Evolutionary conservation across 306 rosid genomes (phyloP), one percentile per base, ranked within the genome.

Genomic region (Prunus mume): DNA sequence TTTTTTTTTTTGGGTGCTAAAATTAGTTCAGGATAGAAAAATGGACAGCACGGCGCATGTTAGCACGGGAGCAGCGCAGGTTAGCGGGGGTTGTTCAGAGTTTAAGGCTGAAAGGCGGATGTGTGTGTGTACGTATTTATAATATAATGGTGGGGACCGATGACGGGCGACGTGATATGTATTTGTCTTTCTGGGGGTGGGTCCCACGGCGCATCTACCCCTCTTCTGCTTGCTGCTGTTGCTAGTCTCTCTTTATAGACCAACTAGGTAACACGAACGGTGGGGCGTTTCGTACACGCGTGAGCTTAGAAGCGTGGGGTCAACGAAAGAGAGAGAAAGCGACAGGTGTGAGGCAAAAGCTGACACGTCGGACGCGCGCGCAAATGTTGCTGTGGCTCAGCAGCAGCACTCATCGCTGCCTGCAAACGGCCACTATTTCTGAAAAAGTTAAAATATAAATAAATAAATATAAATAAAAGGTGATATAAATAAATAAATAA

Each of bases 291-390:
- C 0, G 38, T n/a, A 0, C 52, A 86, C 85, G 79, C 88, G 81
- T 77, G 14, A 0, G 12, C 1, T 15, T 19, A 1, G 34, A 49
- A 0, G 78, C 78, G 82, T 82, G 83, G 84, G 69, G 87, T 85
- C 87, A 85, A 88, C 83, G 78, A 30, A 11, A 30, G n/a, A 60
- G 32, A 30, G 65, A 13, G n/a, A 87, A 81, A 85, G 83, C 5
- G 87, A 91, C 86, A 73, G 83, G 87, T 85, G 93, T 81, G 92
- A 67, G 82, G 83, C 76, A 84, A 88, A 88, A 85, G 81, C 91
- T 84, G 93, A 90, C 92, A 87, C 92, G 97, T 90, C 49, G 82
- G 90, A 88, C 97, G 89, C 77, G 69, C 77, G 77, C 90, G 93
- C 90, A 87, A 91, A 84, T 89, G 98, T 88, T 90, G 95, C 92